These are phyloP conservation scores for Grosmannia penicillata DNA, from an alignment of 2,329 filamentous ascomycete genomes.

Conservation along the genomic window DNA sequence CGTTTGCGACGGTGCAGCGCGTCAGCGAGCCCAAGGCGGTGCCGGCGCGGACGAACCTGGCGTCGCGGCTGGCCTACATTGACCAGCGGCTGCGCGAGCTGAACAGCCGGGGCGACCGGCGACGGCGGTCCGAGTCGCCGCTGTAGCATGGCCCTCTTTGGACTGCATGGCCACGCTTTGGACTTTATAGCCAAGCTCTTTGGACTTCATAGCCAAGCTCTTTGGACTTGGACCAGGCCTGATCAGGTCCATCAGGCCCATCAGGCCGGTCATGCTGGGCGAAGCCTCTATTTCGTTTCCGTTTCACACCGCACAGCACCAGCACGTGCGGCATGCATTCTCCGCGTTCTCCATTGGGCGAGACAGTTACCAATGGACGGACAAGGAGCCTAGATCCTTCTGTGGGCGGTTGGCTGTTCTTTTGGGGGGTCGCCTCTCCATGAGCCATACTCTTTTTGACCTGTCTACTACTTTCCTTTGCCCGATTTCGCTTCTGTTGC, in stretches of 20 bases:
- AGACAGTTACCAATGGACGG: no score
- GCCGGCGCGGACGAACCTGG: constrained; percentile 27
- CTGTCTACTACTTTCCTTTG: not conserved
- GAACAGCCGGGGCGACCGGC: constrained; percentile 24
- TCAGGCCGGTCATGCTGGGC: no score
- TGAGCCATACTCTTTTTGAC: not conserved
- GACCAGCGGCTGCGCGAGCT: constrained; percentile 42
- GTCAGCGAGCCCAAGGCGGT: constrained; percentile 15
- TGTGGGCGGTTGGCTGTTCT: no score
- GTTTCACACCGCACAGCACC: no score
- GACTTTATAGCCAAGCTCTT: not conserved
- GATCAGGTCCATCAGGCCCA: no score
- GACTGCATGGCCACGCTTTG: not conserved
- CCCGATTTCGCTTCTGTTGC: not conserved
- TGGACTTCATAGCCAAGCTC: not conserved
- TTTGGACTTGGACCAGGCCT: no score
- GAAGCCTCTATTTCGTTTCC: no score
- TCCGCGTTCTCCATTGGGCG: no score
- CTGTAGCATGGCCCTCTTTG: constrained; percentile 17
- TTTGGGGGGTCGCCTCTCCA: no score
- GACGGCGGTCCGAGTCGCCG: constrained; percentile 34
- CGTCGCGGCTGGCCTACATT: constrained; percentile 39
- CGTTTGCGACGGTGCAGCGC: constrained; percentile 41
- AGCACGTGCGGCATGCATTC: no score
- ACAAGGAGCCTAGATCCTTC: no score